A percentile compares a stretch with the other conserved stretches of the same genome.
These are phyloP conservation scores for Adenanthera pavonina DNA, from an alignment of 306 rosid species.

Conservation along the genomic window DNA sequence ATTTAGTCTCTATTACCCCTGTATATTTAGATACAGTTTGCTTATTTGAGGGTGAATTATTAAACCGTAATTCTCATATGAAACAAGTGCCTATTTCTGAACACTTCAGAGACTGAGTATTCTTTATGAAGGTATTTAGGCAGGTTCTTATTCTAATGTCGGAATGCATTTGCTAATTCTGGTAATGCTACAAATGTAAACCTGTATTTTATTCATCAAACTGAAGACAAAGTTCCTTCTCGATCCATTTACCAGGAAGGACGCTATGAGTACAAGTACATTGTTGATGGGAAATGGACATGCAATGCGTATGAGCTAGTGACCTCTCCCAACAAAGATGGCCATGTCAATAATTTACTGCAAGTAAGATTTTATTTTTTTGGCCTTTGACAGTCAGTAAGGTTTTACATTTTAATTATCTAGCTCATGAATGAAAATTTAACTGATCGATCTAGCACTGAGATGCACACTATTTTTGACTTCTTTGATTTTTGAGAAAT, in stretches of 20 bases:
- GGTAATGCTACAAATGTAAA: not conserved
- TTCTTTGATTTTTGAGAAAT: slow-evolving; percentile 12
- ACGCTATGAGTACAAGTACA: slow-evolving; percentile 90
- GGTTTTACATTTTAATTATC: slow-evolving; percentile 34
- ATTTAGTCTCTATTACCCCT: not conserved
- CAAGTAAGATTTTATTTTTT: slow-evolving; percentile 56
- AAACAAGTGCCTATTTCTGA: not conserved
- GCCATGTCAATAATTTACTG: slow-evolving; percentile 82
- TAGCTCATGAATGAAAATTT: not conserved
- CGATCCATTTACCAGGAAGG: slow-evolving; percentile 73
- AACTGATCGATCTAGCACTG: not conserved
- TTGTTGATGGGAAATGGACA: slow-evolving; percentile 83
- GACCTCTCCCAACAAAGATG: slow-evolving; percentile 76
- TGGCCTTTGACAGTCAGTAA: slow-evolving; percentile 15
- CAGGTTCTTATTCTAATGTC: slow-evolving; percentile 14
- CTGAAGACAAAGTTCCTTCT: slow-evolving; percentile 29
- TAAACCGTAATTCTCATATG: not conserved
- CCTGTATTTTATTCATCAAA: slow-evolving; percentile 3
- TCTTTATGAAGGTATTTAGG: not conserved
- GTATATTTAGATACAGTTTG: not conserved
- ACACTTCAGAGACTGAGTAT: not conserved
- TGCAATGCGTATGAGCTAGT: slow-evolving; percentile 55
- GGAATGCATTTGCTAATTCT: slow-evolving; percentile 18
- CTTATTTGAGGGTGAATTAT: not conserved
- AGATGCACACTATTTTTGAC: slow-evolving; percentile 1